Conservation (phyloP, 306 rosid genomes). For the Crataegus laevigata region DNA sequence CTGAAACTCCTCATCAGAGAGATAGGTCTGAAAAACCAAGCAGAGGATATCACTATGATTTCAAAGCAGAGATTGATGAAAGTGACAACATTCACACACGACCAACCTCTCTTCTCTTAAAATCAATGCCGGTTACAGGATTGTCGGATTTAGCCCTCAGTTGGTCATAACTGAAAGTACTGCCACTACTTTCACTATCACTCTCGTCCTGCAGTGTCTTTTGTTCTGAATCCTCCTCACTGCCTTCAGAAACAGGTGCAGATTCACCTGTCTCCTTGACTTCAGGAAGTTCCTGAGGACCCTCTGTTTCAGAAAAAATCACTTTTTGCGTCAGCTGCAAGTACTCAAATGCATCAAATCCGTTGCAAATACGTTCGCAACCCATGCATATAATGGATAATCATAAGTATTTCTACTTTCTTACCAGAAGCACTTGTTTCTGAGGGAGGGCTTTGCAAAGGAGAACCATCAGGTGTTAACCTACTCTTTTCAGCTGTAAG, state of each 20-base stretch:
- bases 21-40: slow-evolving; percentile 56
- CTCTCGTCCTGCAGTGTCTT: slow-evolving; percentile 36
- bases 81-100: background rate
- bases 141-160: slow-evolving; percentile 74
- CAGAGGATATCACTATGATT: slow-evolving; percentile 7
- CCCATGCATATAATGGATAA: background rate
- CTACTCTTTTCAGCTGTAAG: slow-evolving; percentile 86
- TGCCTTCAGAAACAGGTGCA: slow-evolving; percentile 39
- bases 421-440: slow-evolving; percentile 52
- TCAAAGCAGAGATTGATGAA: background rate
- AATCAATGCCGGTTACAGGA: slow-evolving; percentile 78
- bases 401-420: slow-evolving; percentile 13
- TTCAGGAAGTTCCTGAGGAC: slow-evolving; percentile 50
- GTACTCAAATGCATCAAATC: slow-evolving; percentile 21
- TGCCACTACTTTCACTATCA: slow-evolving; percentile 31
- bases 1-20: slow-evolving; percentile 72
- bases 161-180: slow-evolving; percentile 70
- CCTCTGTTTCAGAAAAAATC: slow-evolving; percentile 19
- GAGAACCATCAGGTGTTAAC: slow-evolving; percentile 61
- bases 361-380: background rate
- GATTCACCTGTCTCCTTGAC: slow-evolving; percentile 50
- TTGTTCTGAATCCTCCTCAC: slow-evolving; percentile 44
- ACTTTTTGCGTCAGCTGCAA: background rate
- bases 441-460: slow-evolving; percentile 58
- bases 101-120: slow-evolving; percentile 86